Evolutionary conservation across 257 asterid genomes (phyloP), one percentile per base, ranked within the genome.

Genomic region (Perilla frutescens): DNA sequence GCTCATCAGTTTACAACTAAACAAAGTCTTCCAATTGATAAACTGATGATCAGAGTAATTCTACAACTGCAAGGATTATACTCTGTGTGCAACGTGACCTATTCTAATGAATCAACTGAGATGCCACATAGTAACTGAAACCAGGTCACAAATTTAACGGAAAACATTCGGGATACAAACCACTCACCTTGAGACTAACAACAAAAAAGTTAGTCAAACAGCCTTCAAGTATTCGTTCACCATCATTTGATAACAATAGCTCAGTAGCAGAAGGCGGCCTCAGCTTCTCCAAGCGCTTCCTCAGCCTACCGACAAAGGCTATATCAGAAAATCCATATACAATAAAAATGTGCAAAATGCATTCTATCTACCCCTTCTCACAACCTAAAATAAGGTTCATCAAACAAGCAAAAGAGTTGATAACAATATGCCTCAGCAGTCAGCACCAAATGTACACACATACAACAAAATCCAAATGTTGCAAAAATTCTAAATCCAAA

Each of bases 161-260:
- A 49, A 11, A 43, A 32, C 45, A 54, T 49, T 45, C 58, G 44
- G 15, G 64, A 57, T 34, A 32, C 8, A 40, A 45, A 51, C 13
- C 44, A 60, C 87, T 73, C 79, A 91, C 98, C 93, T 85, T 91
- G 60, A 63, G 70, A 78, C 88, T 86, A 57, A 89, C 93, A 62
- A 90, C 90, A 64, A 90, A 95, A 80, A 90, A 80, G 68, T 87
- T 90, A 2, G 97, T 89, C 84, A 90, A 53, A 73, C 94, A 87
- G 59, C 99, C 99, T 85, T 95, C 98, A 82, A 92, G 83, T 60
- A 94, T 90, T 51, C 63, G 88, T 71, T 91, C 96, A 29, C 96
- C 93, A 67, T 94, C 90, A 82, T 85, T 87, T 0, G 98, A 88
- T 74, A 94, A 80, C 83, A 94, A 53, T 59, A 94, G 96, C 70